Evolutionary conservation across 768 basidiomycete species (phyloP).

Genomic region (Dacryopinax spathularia): DNA sequence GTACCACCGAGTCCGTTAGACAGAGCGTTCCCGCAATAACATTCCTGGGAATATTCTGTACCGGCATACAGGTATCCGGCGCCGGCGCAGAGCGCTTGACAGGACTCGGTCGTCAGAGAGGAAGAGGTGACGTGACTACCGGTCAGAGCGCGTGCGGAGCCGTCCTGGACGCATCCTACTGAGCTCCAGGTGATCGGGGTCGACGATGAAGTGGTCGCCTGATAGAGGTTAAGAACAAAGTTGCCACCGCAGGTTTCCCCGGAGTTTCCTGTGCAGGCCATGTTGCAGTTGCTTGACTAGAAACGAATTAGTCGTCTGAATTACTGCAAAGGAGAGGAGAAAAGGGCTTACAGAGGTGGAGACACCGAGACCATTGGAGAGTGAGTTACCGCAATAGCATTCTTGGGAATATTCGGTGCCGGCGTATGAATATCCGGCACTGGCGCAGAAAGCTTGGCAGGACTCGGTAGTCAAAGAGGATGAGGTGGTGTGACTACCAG

Average conservation of each 20-base stretch:
- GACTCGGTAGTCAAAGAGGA: not conserved
- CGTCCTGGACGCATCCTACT: constrained; percentile 10
- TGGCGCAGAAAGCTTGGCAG: not conserved
- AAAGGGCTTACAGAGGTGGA: not conserved
- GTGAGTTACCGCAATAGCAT: constrained; percentile 8
- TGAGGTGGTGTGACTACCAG: not conserved
- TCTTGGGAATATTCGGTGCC: constrained; percentile 4
- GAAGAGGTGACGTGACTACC: not conserved
- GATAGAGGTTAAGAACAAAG: constrained; percentile 3
- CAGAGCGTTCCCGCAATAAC: constrained; percentile 7
- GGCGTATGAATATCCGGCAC: constrained; percentile 3
- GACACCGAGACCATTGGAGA: not conserved
- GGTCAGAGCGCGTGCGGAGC: not conserved
- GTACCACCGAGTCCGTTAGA: not conserved
- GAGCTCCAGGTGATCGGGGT: not conserved
- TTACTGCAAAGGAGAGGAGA: not conserved
- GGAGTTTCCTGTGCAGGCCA: constrained; percentile 7
- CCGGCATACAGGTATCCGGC: constrained; percentile 6
- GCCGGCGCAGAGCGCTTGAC: not conserved
- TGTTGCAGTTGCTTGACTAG: not conserved
- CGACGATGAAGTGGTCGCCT: too few relatives aligned
- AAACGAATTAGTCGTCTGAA: not conserved
- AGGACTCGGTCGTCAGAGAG: constrained; percentile 1
- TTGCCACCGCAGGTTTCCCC: constrained; percentile 8
- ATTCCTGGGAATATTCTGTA: constrained; percentile 2